A percentile compares a stretch with the other conserved stretches of the same genome.
These are phyloP conservation scores for Stachybotrys echinatus DNA, from an alignment of 2,329 filamentous ascomycete species.

Conservation along the genomic window DNA sequence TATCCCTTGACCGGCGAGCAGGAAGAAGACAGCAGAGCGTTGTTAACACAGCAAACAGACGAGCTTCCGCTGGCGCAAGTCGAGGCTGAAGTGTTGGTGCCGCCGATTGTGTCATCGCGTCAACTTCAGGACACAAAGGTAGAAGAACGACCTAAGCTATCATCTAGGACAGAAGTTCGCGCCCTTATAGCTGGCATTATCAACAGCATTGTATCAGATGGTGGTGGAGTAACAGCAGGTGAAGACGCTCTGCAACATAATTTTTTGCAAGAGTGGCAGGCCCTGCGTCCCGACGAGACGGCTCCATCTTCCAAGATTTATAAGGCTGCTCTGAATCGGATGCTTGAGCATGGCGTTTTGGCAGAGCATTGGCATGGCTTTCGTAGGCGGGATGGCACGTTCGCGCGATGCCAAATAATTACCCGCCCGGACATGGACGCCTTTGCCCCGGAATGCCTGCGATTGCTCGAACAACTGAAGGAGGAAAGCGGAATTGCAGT, in stretches of 20 bases:
- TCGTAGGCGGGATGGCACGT: conserved; percentile 31
- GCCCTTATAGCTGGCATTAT: background rate
- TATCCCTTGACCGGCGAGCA: no score
- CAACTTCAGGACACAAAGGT: background rate
- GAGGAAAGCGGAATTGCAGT: conserved; percentile 11
- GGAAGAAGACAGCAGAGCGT: no score
- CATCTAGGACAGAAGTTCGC: background rate
- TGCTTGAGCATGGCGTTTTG: conserved; percentile 28
- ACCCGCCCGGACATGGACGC: conserved; percentile 36
- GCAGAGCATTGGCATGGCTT: conserved; percentile 40
- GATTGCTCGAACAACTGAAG: conserved; percentile 42
- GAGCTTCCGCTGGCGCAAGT: no score
- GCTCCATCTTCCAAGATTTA: conserved; percentile 34
- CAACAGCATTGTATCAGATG: background rate
- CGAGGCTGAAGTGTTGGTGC: background rate
- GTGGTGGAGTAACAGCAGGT: background rate
- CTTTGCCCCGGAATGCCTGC: conserved; percentile 33
- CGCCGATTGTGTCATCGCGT: background rate
- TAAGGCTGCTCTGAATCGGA: conserved; percentile 30
- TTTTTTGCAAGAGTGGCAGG: background rate
- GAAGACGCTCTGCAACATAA: background rate
- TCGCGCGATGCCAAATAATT: conserved; percentile 39
- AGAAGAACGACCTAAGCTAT: background rate
- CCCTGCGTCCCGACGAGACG: conserved; percentile 6
- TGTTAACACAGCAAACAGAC: no score